These are phyloP conservation scores for Termitomyces sp. DNA, from an alignment of 768 basidiomycete genomes.

Conservation along the genomic window DNA sequence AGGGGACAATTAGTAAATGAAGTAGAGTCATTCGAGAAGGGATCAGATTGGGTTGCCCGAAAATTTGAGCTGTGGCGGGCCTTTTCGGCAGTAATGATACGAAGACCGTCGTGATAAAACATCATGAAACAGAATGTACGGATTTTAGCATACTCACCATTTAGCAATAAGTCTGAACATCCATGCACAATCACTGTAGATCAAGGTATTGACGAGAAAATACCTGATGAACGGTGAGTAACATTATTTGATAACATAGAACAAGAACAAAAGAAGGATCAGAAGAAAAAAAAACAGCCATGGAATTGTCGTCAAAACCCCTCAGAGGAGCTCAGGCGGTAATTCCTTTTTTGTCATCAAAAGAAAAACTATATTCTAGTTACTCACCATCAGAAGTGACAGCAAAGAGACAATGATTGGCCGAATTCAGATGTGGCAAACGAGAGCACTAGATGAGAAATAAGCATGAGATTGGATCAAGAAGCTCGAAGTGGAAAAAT, in stretches of 20 bases:
- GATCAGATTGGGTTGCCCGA: constrained; percentile 82
- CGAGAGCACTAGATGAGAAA: not conserved
- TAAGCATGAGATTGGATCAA: not conserved
- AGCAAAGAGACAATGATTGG: not conserved
- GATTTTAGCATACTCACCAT: constrained; percentile 26
- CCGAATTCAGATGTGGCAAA: fast-evolving
- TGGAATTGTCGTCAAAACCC: constrained; percentile 67
- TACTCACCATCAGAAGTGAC: constrained; percentile 28
- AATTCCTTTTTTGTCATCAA: constrained; percentile 74
- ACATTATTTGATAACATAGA: not conserved
- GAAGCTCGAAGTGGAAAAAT: not conserved
- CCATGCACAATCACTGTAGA: not conserved
- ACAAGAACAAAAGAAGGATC: constrained; percentile 26
- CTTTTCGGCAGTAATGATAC: constrained; percentile 78
- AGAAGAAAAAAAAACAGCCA: constrained; percentile 73
- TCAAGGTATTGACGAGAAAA: not conserved
- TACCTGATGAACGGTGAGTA: not conserved
- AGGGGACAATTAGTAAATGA: constrained; percentile 10
- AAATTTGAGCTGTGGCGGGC: constrained; percentile 87
- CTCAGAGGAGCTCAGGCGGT: constrained; percentile 66
- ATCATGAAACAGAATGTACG: constrained; percentile 40
- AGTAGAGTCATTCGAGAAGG: constrained; percentile 1
- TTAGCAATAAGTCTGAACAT: not conserved
- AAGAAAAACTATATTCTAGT: constrained; percentile 10
- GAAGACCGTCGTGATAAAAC: constrained; percentile 92